phyloP scores from a whole-genome alignment of 306 rosid genomes.

The Trifolium fragiferum region DNA sequence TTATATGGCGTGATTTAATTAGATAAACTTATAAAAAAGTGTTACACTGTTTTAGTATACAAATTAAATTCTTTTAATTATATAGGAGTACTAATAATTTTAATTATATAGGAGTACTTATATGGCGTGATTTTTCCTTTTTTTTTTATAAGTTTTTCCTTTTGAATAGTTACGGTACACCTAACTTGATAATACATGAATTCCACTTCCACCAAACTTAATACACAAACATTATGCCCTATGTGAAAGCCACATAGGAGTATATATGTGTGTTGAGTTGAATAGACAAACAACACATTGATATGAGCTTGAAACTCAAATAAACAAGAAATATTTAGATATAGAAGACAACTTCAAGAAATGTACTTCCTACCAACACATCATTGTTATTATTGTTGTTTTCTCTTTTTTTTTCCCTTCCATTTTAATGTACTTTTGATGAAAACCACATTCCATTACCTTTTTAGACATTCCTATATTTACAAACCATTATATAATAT shows the following conservation, averaged over 20 bases:
- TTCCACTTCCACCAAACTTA: slow-evolving; percentile 46
- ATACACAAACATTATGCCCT: slow-evolving; percentile 42
- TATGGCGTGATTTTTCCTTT: no score
- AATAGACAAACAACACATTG: slow-evolving; percentile 27
- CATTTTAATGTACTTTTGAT: slow-evolving; percentile 42
- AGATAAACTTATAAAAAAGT: no score
- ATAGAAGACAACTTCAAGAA: slow-evolving; percentile 47
- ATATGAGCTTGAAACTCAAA: slow-evolving; percentile 32
- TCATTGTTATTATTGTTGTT: not conserved
- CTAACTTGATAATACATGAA: slow-evolving; percentile 36
- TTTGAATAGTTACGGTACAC: slow-evolving; percentile 44
- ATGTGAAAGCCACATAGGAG: slow-evolving; percentile 31
- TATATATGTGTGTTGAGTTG: slow-evolving; percentile 7
- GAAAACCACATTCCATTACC: slow-evolving; percentile 42
- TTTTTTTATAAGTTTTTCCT: slow-evolving; percentile 29
- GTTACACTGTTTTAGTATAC: no score
- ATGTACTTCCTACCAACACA: slow-evolving; percentile 60
- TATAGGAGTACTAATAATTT: not conserved
- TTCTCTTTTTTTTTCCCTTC: not conserved
- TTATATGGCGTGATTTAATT: no score
- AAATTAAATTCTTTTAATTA: no score
- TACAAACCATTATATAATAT: not conserved
- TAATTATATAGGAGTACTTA: no score
- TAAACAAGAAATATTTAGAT: slow-evolving; percentile 30
- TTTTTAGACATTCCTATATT: slow-evolving; percentile 32